Conservation (phyloP, 169 alveolate species). For the Eimeria mitis region DNA sequence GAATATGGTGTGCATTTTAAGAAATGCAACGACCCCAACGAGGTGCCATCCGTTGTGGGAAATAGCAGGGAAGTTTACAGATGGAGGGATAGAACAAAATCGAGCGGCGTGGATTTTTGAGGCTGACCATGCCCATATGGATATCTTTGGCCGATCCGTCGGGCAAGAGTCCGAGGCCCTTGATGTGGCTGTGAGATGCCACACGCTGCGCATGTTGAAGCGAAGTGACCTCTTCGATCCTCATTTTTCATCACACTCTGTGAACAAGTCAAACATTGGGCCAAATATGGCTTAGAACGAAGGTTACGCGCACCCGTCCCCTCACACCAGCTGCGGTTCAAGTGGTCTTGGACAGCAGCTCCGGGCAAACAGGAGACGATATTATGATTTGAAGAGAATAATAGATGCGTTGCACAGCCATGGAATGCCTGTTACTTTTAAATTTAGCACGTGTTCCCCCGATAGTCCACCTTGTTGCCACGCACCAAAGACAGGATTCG, state of each 20-base stretch:
- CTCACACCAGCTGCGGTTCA: not conserved
- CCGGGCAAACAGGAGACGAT: not conserved
- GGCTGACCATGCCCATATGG: conserved; percentile 83
- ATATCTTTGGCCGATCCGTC: conserved; percentile 94
- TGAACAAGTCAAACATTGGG: not conserved
- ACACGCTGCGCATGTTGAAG: conserved; percentile 91
- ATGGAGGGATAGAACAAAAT: not conserved
- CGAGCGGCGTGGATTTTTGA: not conserved
- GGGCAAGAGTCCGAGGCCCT: conserved; percentile 99
- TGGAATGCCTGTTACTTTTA: not conserved
- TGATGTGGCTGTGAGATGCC: conserved; percentile 99
- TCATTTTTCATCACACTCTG: conserved; percentile 36
- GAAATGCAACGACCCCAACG: not conserved
- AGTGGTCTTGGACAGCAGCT: not conserved
- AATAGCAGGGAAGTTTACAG: not conserved
- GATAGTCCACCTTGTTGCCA: not conserved
- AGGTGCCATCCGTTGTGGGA: not conserved
- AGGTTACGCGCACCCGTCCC: not conserved
- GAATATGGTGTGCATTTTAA: not conserved
- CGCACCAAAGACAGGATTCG: conserved; percentile 6
- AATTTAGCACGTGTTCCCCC: not conserved
- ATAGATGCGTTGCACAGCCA: not conserved
- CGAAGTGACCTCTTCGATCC: conserved; percentile 86
- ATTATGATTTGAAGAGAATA: not conserved
- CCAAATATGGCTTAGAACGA: not conserved